Evolutionary conservation across 257 asterid species (phyloP).

Genomic region (Solanum rostratum): DNA sequence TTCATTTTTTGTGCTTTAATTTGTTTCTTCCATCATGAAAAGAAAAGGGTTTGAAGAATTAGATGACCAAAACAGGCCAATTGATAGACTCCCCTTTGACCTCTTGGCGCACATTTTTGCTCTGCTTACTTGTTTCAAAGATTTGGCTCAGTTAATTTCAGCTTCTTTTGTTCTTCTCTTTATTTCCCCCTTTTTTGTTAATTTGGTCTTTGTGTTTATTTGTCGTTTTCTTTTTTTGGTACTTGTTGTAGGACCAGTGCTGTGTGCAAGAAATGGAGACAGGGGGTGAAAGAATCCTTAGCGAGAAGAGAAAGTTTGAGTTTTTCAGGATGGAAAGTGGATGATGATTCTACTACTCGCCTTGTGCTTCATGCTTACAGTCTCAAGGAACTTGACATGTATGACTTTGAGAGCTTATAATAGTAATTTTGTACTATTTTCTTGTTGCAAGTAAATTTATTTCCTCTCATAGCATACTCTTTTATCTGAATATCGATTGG

Average conservation of each 20-base stretch:
- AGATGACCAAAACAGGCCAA: constrained; percentile 37
- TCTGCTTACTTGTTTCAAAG: constrained; percentile 60
- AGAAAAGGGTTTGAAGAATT: constrained; percentile 18
- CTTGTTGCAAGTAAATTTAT: neutral
- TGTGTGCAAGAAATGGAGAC: constrained; percentile 82
- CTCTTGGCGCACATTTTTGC: constrained; percentile 69
- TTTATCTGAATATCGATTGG: neutral
- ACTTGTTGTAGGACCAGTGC: constrained; percentile 39
- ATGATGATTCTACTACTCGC: constrained; percentile 69
- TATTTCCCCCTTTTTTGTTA: neutral
- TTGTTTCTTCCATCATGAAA: constrained; percentile 9
- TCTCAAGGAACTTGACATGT: constrained; percentile 88
- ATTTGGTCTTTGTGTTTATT: neutral
- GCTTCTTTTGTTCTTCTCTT: neutral
- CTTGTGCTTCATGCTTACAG: constrained; percentile 55
- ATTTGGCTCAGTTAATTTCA: constrained; percentile 62
- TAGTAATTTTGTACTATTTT: neutral
- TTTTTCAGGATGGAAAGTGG: constrained; percentile 84
- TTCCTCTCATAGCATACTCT: neutral
- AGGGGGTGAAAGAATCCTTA: constrained; percentile 65
- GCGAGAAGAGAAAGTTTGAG: constrained; percentile 52
- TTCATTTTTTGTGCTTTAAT: neutral
- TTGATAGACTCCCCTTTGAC: constrained; percentile 76
- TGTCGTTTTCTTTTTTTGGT: neutral
- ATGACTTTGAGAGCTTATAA: neutral